Evolutionary conservation across 768 basidiomycete genomes (phyloP).

Genomic region (Cubamyces lactineus): DNA sequence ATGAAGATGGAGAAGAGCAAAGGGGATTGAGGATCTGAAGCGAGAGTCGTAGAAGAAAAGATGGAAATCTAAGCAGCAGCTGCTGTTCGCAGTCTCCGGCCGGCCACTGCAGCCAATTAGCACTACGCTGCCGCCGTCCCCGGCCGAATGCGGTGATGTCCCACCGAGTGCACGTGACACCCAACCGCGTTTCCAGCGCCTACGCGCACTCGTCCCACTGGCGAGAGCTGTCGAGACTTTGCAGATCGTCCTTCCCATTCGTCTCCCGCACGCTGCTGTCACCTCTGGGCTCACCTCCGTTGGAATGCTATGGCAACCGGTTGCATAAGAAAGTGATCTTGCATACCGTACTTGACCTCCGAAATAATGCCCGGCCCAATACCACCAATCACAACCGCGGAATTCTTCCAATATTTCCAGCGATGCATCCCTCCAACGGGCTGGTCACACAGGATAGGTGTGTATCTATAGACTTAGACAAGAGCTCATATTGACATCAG

Average conservation of each 20-base stretch:
- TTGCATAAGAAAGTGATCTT: background rate
- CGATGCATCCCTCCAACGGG: constrained; percentile 51
- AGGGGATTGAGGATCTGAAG: constrained; percentile 6
- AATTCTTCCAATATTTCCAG: constrained; percentile 53
- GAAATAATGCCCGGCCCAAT: constrained; percentile 17
- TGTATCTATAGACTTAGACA: constrained; percentile 10
- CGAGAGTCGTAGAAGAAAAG: constrained; percentile 15
- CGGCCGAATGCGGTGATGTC: constrained; percentile 11
- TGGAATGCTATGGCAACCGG: constrained; percentile 6
- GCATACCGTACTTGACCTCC: background rate
- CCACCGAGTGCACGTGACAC: constrained; percentile 1
- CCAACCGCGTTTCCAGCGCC: background rate
- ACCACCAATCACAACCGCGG: constrained; percentile 46
- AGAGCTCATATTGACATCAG: background rate
- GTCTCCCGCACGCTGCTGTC: background rate
- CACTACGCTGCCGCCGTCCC: constrained; percentile 6
- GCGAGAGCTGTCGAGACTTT: constrained; percentile 16
- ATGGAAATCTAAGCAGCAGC: constrained; percentile 19
- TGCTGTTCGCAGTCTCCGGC: constrained; percentile 17
- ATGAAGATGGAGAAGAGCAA: constrained; percentile 19
- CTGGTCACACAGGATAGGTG: constrained; percentile 54
- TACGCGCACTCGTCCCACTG: constrained; percentile 1
- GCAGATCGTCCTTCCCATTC: background rate
- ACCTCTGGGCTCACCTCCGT: background rate
- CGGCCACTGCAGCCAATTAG: constrained; percentile 9